These are phyloP conservation scores for Vanderwaltozyma yarrowii DNA, from an alignment of 805 yeast species.

Conservation along the genomic window DNA sequence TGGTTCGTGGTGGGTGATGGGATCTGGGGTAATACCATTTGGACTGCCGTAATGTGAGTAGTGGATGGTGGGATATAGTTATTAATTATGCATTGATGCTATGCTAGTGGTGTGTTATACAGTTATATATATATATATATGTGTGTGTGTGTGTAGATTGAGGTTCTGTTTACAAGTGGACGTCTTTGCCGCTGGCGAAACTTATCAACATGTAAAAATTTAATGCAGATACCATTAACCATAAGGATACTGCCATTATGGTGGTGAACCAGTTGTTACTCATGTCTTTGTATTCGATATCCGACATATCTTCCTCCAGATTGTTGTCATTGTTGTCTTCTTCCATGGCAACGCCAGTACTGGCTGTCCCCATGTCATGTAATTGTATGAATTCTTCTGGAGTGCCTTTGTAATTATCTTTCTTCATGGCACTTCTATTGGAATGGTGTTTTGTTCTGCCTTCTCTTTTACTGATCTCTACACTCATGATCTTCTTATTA, in stretches of 20 bases:
- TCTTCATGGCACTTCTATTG: neutral
- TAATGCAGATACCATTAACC: slow-evolving; percentile 58
- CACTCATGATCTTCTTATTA: slow-evolving; percentile 56
- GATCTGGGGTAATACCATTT: no score
- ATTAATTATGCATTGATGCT: no score
- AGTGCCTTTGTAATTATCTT: neutral
- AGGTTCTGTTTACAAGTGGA: slow-evolving; percentile 19
- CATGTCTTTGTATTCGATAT: slow-evolving; percentile 29
- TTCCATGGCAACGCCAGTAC: neutral
- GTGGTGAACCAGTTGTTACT: slow-evolving; percentile 39
- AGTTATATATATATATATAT: neutral
- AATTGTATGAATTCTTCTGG: slow-evolving; percentile 4
- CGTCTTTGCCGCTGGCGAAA: slow-evolving; percentile 37
- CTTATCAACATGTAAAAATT: slow-evolving; percentile 54
- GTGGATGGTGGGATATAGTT: no score
- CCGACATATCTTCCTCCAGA: neutral
- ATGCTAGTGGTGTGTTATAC: no score
- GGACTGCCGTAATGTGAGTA: no score
- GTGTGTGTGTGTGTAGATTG: neutral
- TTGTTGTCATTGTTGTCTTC: neutral
- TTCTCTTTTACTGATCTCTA: slow-evolving; percentile 24
- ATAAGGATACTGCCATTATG: slow-evolving; percentile 43
- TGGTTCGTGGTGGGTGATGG: slow-evolving; percentile 3
- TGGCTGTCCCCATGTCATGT: neutral
- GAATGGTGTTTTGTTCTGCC: slow-evolving; percentile 8